These are phyloP conservation scores for Nemania sp. DNA, from an alignment of 2,329 filamentous ascomycete species.

Conservation along the genomic window DNA sequence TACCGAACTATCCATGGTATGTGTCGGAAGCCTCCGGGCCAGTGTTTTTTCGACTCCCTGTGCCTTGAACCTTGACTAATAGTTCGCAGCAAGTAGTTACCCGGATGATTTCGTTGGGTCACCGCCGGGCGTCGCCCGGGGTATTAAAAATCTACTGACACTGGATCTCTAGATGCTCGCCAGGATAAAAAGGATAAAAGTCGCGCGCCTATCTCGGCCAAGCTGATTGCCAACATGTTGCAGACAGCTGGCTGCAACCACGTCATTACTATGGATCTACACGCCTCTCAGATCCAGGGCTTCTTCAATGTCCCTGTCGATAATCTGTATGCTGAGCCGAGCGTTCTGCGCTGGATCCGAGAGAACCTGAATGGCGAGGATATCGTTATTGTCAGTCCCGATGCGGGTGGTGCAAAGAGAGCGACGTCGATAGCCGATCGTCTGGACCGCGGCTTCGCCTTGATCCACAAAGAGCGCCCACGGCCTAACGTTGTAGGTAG, in stretches of 20 bases:
- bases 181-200: slow-evolving; percentile 97
- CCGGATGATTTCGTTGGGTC: too few relatives aligned
- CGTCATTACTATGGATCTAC: slow-evolving; percentile 94
- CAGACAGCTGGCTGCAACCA: slow-evolving; percentile 92
- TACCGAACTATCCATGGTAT: slow-evolving; percentile 97
- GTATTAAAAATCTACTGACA: too few relatives aligned
- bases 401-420: slow-evolving; percentile 91
- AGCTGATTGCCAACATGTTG: slow-evolving; percentile 96
- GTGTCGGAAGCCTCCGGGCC: too few relatives aligned
- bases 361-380: slow-evolving; percentile 81
- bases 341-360: slow-evolving; percentile 86
- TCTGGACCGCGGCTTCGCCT: slow-evolving; percentile 84
- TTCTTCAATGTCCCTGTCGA: slow-evolving; percentile 84
- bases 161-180: too few relatives aligned
- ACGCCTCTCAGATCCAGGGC: slow-evolving; percentile 91
- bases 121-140: too few relatives aligned
- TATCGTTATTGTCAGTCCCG: slow-evolving; percentile 91
- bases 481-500: slow-evolving; percentile 83
- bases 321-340: slow-evolving; percentile 91
- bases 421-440: slow-evolving; percentile 92
- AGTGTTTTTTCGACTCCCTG: too few relatives aligned
- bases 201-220: slow-evolving; percentile 93
- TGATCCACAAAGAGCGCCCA: slow-evolving; percentile 96
- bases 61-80: too few relatives aligned
- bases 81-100: too few relatives aligned